Percentiles rank a stretch among this genome's conserved stretches.
Evolutionary conservation across 345 rosid species (phyloP).

Genomic region (Carallia pectinifolia): DNA sequence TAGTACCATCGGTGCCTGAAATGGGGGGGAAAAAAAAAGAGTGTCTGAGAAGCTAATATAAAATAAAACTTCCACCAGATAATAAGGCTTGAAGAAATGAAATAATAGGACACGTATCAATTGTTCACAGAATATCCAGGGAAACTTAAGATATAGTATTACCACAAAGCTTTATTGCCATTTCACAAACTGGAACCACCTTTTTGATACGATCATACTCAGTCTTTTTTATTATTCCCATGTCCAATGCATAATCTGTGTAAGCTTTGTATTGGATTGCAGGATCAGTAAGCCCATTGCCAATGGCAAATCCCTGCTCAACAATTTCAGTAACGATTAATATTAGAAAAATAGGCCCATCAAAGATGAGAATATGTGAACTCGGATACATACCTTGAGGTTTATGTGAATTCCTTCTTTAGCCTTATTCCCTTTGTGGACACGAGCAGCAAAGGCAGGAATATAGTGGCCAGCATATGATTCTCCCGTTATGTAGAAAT

Average conservation of each 20-base stretch:
- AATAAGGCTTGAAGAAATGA: conserved; percentile 4
- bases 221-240: conserved; percentile 64
- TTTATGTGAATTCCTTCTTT: conserved; percentile 82
- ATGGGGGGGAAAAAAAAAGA: conserved; percentile 1
- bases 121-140: neutral
- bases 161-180: conserved; percentile 93
- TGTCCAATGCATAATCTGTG: conserved; percentile 90
- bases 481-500: conserved; percentile 95
- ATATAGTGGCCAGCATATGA: conserved; percentile 99
- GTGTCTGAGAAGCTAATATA: neutral
- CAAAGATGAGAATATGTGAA: neutral
- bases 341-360: neutral
- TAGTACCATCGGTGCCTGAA: conserved; percentile 92
- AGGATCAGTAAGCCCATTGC: conserved; percentile 97
- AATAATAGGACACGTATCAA: neutral
- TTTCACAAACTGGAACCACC: conserved; percentile 82
- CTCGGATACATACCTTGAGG: conserved; percentile 57
- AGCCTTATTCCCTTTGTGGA: conserved; percentile 90
- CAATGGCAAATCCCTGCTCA: conserved; percentile 94
- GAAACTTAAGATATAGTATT: conserved; percentile 18
- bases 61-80: neutral
- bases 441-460: conserved; percentile 93
- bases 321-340: conserved; percentile 19
- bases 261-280: conserved; percentile 91
- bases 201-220: conserved; percentile 61